Base-by-base conservation (phyloP, 2,329 filamentous ascomycete species). In the Microsporum canis region DNA sequence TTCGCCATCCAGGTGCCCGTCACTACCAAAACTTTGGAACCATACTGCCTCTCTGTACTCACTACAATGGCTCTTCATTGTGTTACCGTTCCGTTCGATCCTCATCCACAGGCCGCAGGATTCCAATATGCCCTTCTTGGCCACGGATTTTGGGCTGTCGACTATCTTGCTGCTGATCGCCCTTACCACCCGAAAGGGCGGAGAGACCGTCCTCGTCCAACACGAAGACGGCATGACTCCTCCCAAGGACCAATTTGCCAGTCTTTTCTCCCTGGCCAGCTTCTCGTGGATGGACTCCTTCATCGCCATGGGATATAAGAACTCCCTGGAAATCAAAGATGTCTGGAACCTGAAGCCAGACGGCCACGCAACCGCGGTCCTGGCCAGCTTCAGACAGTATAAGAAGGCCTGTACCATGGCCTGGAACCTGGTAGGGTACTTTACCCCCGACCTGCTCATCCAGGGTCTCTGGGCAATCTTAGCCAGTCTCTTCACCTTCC, bases 271-370 rank as follows among this genome's bases (percentile, higher is more conserved):
- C 1, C 79, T 95, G 51, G 85, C 86, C 27, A 94, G 90, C 1
- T 99, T 96, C 71, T 79, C 84, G 23, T 99, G 94, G 94, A 84
- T 96, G 23, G 91, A 97, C 73, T 76, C 86, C 0, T 88, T 99
- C 65, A 86, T 99, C 49, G 91, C 87, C 84, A 85, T 88, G 66
- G 94, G 94, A 12, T 97, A 91, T 79, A 88, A 85, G 71, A 85
- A 89, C 71, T 84, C 91, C 0, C 82, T 95, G 64, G 90, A 95
- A 69, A 82, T 97, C 66, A 76, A 84, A 33, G 86, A 91, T 72
- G 89, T 99, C 2, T 99, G 94, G 94, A 96, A 97, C 69, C 75
- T 99, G 63, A 77, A 89, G 17, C 84, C 90, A 38, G 89, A 85
- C 69, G 91, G 97, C 76, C 96, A 97, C 76, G 91, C 94, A 31